phyloP scores from a whole-genome alignment of 192 early-diverging fungal species.

The Coemansia sp. region DNA sequence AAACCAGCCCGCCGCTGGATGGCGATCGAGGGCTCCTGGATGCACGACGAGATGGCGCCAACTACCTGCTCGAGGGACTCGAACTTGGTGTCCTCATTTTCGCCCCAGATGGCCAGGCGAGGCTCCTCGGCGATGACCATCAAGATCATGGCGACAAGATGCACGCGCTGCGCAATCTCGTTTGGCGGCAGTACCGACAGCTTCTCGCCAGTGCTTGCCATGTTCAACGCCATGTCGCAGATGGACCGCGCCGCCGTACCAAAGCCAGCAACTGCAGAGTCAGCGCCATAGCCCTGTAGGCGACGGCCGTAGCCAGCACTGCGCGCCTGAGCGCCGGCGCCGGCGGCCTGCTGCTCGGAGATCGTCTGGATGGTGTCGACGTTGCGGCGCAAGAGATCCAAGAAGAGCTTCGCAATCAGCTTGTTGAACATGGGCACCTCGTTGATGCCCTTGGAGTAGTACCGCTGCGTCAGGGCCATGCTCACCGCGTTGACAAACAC shows the following conservation, averaged over 20 bases:
- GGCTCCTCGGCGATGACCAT: slow-evolving; percentile 79
- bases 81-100: slow-evolving; percentile 62
- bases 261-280: neutral
- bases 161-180: slow-evolving; percentile 71
- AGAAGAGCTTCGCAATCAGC: slow-evolving; percentile 41
- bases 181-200: slow-evolving; percentile 49
- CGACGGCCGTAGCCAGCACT: slow-evolving; percentile 45
- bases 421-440: slow-evolving; percentile 37
- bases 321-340: slow-evolving; percentile 31
- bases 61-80: slow-evolving; percentile 79
- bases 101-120: slow-evolving; percentile 72
- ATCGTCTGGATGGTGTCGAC: slow-evolving; percentile 54
- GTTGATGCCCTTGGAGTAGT: slow-evolving; percentile 26
- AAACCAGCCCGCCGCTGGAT: slow-evolving; percentile 76
- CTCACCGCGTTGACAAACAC: slow-evolving; percentile 78
- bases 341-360: slow-evolving; percentile 49
- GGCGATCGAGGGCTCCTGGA: slow-evolving; percentile 68
- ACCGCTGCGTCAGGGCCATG: slow-evolving; percentile 15
- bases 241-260: slow-evolving; percentile 26
- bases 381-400: slow-evolving; percentile 51
- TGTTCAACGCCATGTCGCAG: slow-evolving; percentile 55
- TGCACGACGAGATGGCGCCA: slow-evolving; percentile 72
- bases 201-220: slow-evolving; percentile 48
- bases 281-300: slow-evolving; percentile 14
- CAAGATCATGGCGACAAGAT: slow-evolving; percentile 79